These are phyloP conservation scores for Pyrus communis DNA, from an alignment of 306 rosid species.

Conservation along the genomic window DNA sequence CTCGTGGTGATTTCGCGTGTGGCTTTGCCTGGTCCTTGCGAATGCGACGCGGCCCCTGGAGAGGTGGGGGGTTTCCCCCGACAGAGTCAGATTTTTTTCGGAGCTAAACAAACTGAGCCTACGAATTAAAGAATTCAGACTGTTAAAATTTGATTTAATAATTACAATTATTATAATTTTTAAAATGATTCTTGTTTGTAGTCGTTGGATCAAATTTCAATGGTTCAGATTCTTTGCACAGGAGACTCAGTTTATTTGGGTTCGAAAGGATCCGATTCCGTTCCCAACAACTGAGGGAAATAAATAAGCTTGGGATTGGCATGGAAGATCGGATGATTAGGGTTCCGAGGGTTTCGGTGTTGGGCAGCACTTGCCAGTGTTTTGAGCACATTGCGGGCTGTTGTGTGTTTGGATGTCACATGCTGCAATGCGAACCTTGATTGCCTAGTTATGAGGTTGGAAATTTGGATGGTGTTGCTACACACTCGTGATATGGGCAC, in stretches of 20 bases:
- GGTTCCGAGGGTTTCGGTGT: background rate
- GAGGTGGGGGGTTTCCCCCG: constrained; percentile 29
- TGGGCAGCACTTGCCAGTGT: background rate
- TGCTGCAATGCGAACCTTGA: background rate
- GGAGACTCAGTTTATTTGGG: too few relatives aligned
- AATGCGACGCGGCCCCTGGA: constrained; percentile 27
- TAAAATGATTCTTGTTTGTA: fast-evolving
- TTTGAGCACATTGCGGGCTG: background rate
- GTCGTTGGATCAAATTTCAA: fast-evolving
- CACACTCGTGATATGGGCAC: background rate
- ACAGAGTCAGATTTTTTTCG: background rate
- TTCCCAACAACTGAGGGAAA: constrained; percentile 16
- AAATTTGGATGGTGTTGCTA: background rate
- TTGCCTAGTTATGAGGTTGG: background rate
- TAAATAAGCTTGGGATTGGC: background rate
- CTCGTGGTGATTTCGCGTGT: constrained; percentile 45
- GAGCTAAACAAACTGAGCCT: too few relatives aligned
- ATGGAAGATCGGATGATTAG: background rate
- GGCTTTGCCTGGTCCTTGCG: constrained; percentile 7
- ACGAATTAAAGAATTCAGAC: fast-evolving
- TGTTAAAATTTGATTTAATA: fast-evolving
- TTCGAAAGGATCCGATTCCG: background rate
- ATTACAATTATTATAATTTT: too few relatives aligned
- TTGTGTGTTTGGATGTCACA: background rate
- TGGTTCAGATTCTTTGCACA: fast-evolving